Conservation (phyloP, 331 rosid genomes). For the Prunus yedoensis region DNA sequence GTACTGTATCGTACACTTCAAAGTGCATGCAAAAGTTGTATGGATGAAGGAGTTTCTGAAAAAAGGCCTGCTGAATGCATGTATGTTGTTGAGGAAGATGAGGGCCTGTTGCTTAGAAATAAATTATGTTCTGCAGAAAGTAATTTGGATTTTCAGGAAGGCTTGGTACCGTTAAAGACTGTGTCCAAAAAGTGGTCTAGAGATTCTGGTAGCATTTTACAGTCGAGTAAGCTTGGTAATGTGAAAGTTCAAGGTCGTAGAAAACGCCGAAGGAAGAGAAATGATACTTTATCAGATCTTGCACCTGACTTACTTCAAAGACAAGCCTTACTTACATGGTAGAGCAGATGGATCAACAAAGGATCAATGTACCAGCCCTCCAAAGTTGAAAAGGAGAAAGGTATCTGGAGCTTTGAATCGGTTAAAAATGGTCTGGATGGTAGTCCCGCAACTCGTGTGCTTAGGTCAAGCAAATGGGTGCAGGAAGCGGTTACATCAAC, state of each 20-base stretch:
- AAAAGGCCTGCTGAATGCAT: conserved; percentile 21
- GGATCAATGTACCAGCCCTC: conserved; percentile 26
- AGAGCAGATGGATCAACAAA: conserved; percentile 14
- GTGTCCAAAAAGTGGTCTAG: conserved; percentile 6
- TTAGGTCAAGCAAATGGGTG: conserved; percentile 66
- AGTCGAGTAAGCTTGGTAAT: conserved; percentile 8
- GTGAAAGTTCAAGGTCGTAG: conserved; percentile 22
- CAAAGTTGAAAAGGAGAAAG: conserved; percentile 28
- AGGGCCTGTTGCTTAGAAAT: conserved; percentile 20
- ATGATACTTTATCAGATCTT: conserved; percentile 12
- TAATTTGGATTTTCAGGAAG: conserved; percentile 7
- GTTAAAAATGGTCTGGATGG: conserved; percentile 6
- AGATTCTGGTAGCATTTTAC: conserved; percentile 11
- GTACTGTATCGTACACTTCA: conserved; percentile 31
- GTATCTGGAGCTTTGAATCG: conserved; percentile 7
- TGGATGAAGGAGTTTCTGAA: conserved; percentile 33
- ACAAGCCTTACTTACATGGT: conserved; percentile 25
- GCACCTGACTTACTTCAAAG: conserved; percentile 38
- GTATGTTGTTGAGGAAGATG: conserved; percentile 19
- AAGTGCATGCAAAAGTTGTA: conserved; percentile 48
- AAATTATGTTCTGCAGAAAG: conserved; percentile 13
- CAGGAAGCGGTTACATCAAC: conserved; percentile 46
- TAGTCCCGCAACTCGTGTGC: conserved; percentile 25
- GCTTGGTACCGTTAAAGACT: conserved; percentile 14
- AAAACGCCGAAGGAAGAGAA: conserved; percentile 13